Evolutionary conservation across 352 stramenopile species (phyloP).

Genomic region (Globisporangium paddicum): DNA sequence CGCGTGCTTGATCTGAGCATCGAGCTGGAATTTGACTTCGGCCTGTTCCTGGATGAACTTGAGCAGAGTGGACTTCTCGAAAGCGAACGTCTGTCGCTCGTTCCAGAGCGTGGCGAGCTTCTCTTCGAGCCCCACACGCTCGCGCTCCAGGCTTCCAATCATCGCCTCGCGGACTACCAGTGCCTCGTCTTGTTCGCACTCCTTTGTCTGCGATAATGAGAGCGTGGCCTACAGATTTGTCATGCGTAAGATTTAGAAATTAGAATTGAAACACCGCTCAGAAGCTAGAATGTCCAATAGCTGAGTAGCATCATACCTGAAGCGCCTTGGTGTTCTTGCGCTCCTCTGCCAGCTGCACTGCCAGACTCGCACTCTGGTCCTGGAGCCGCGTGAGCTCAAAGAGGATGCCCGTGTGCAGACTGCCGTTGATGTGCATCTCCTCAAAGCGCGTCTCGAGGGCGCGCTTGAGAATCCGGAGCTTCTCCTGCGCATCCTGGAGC

Average conservation of each 20-base stretch:
- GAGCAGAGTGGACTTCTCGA: constrained; percentile 68
- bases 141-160: constrained; percentile 52
- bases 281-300: background rate
- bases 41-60: constrained; percentile 76
- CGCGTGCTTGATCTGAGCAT: constrained; percentile 44
- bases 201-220: constrained; percentile 21
- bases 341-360: constrained; percentile 59
- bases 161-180: constrained; percentile 45
- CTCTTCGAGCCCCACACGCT: constrained; percentile 37
- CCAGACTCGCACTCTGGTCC: constrained; percentile 54
- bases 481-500: constrained; percentile 36
- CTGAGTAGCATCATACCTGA: constrained; percentile 4
- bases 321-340: constrained; percentile 30
- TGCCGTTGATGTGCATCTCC: constrained; percentile 59
- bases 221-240: constrained; percentile 14
- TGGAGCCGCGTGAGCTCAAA: constrained; percentile 75
- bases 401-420: constrained; percentile 64
- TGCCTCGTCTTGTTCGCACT: constrained; percentile 44
- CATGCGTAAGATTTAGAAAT: too few relatives aligned
- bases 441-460: constrained; percentile 70
- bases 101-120: constrained; percentile 32
- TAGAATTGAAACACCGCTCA: background rate
- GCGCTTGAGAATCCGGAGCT: constrained; percentile 64
- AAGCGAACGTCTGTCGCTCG: constrained; percentile 50
- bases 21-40: constrained; percentile 57